phyloP scores from a whole-genome alignment of 345 rosid genomes.

The Rubroshorea leprosula region DNA sequence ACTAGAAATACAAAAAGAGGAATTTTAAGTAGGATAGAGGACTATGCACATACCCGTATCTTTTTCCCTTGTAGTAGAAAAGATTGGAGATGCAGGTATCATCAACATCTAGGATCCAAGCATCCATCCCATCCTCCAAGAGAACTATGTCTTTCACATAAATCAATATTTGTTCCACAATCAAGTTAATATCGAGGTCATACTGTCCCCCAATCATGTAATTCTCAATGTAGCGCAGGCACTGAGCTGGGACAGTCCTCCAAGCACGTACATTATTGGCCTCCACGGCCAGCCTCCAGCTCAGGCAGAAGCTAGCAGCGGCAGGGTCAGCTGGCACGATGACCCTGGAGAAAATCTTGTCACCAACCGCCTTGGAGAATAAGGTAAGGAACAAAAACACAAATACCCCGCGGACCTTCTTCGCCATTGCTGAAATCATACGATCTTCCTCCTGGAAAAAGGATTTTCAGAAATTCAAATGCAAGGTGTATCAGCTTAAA shows the following conservation, averaged over 20 bases:
- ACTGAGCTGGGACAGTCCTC: constrained; percentile 66
- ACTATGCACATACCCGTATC: constrained; percentile 53
- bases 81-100: constrained; percentile 87
- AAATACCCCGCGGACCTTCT: constrained; percentile 20
- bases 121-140: constrained; percentile 58
- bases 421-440: constrained; percentile 33
- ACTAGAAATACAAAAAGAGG: background rate
- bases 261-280: constrained; percentile 68
- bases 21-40: too few relatives aligned
- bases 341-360: constrained; percentile 4
- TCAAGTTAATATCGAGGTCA: constrained; percentile 47
- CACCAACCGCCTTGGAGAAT: constrained; percentile 20
- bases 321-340: constrained; percentile 14
- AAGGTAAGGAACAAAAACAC: constrained; percentile 30
- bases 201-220: constrained; percentile 84
- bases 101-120: constrained; percentile 87
- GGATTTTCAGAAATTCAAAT: too few relatives aligned
- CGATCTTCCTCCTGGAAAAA: background rate
- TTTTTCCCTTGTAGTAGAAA: constrained; percentile 56
- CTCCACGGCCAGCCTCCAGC: constrained; percentile 84
- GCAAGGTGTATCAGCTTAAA: too few relatives aligned
- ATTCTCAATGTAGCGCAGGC: constrained; percentile 45
- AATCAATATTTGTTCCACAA: constrained; percentile 40
- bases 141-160: constrained; percentile 34
- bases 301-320: constrained; percentile 44